phyloP scores from a whole-genome alignment of 129 eudicot genomes.

The Cynara cardunculus region DNA sequence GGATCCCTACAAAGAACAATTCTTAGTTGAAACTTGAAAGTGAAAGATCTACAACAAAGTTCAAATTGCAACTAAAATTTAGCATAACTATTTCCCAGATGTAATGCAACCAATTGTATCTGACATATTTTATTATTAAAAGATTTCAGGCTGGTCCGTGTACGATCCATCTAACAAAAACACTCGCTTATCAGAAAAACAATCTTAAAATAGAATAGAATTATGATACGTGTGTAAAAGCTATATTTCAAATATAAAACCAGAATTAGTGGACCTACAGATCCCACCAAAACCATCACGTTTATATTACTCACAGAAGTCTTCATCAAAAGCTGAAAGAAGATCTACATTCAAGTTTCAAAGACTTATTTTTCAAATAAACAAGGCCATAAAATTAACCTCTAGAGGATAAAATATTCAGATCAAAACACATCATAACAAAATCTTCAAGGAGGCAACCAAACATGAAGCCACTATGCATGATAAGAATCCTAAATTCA shows the following conservation, averaged over 20 bases:
- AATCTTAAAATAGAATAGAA: not conserved
- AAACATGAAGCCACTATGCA: not conserved
- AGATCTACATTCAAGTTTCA: conserved; percentile 4
- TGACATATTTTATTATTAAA: not conserved
- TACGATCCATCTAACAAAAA: not conserved
- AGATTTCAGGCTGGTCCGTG: conserved; percentile 3
- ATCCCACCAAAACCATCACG: not conserved
- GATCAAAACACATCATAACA: conserved; percentile 4
- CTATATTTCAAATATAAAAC: not conserved
- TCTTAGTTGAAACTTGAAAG: conserved; percentile 6
- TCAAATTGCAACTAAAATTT: not conserved
- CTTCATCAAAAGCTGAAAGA: not conserved
- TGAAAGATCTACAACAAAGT: conserved; percentile 11
- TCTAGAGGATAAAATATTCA: not conserved
- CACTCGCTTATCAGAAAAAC: not conserved
- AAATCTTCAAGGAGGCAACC: not conserved
- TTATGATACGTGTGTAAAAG: not conserved
- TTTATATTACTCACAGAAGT: not conserved
- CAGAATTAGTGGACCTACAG: not conserved
- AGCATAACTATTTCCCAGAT: not conserved
- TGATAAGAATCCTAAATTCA: conserved; percentile 9
- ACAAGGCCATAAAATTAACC: not conserved
- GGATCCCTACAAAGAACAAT: conserved; percentile 33
- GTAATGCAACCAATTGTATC: not conserved
- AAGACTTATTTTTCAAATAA: not conserved